Evolutionary conservation across 116 monocot genomes (phyloP).

Genomic region (Papilionanthe hybrid): DNA sequence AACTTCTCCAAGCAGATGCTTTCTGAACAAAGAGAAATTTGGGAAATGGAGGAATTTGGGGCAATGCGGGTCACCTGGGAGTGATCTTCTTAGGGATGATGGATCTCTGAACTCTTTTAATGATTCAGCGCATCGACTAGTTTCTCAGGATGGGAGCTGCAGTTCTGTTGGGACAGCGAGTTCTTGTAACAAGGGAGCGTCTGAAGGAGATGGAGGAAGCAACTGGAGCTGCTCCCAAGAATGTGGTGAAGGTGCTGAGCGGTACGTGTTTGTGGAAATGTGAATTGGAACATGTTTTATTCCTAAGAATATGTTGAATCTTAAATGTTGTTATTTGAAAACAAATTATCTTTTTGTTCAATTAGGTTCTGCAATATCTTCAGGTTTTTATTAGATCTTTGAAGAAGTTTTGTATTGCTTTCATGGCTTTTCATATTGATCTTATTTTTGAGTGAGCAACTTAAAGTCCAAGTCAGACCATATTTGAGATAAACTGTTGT

Average conservation of each 20-base stretch:
- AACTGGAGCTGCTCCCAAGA: constrained; percentile 2
- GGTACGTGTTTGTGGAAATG: constrained; percentile 8
- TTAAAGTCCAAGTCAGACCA: no score
- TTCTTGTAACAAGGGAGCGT: constrained; percentile 17
- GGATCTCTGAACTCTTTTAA: background rate
- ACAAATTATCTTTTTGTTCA: no score
- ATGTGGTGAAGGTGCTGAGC: background rate
- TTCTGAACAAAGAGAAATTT: constrained; percentile 2
- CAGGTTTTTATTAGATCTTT: background rate
- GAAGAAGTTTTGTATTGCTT: background rate
- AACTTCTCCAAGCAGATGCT: constrained; percentile 19
- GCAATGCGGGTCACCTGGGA: constrained; percentile 12
- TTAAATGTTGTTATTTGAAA: no score
- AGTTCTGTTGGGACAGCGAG: constrained; percentile 24
- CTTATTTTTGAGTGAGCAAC: no score
- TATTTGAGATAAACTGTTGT: no score
- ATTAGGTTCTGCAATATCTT: background rate
- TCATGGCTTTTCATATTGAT: no score
- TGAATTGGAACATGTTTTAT: background rate
- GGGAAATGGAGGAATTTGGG: constrained; percentile 16
- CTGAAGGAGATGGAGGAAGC: constrained; percentile 10
- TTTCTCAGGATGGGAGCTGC: constrained; percentile 38
- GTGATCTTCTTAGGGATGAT: constrained; percentile 3
- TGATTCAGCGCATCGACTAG: constrained; percentile 14
- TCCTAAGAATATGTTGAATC: no score